These are phyloP conservation scores for Skeletonema menzelii DNA, from an alignment of 108 stramenopile genomes.

Conservation along the genomic window DNA sequence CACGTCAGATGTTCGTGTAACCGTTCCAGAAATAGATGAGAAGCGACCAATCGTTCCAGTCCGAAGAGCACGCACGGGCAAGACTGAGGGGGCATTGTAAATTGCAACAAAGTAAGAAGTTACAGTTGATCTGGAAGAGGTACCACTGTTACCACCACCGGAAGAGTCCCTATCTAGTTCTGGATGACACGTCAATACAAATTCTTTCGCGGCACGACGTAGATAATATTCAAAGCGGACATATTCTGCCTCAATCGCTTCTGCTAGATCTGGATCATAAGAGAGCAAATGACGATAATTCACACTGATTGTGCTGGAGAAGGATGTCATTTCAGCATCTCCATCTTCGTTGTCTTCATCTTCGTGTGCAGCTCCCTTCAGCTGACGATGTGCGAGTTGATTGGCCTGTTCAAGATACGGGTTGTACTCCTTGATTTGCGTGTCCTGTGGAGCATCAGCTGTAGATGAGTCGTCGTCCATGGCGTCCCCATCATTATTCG, in stretches of 20 bases:
- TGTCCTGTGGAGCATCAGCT: neutral
- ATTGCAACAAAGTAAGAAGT: conserved; percentile 82
- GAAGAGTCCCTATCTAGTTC: conserved; percentile 43
- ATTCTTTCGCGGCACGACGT: conserved; percentile 57
- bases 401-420: conserved; percentile 81
- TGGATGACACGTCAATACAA: conserved; percentile 65
- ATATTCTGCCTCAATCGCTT: conserved; percentile 83
- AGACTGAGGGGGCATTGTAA: conserved; percentile 64
- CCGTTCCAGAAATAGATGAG: conserved; percentile 82
- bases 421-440: conserved; percentile 35
- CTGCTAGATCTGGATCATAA: conserved; percentile 76
- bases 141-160: conserved; percentile 6
- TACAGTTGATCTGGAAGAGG: neutral
- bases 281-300: conserved; percentile 67
- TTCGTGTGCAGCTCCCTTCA: conserved; percentile 31
- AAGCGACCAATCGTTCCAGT: conserved; percentile 83
- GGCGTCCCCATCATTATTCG: conserved; percentile 4
- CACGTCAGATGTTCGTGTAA: conserved; percentile 96
- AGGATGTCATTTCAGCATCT: conserved; percentile 32
- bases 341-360: conserved; percentile 23
- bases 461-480: conserved; percentile 18
- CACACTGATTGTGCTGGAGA: conserved; percentile 72
- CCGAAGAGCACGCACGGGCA: conserved; percentile 73
- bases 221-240: conserved; percentile 87
- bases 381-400: conserved; percentile 56